Evolutionary conservation across 2,329 filamentous ascomycete genomes (phyloP).

Genomic region (Chaetomiaceae sp.): DNA sequence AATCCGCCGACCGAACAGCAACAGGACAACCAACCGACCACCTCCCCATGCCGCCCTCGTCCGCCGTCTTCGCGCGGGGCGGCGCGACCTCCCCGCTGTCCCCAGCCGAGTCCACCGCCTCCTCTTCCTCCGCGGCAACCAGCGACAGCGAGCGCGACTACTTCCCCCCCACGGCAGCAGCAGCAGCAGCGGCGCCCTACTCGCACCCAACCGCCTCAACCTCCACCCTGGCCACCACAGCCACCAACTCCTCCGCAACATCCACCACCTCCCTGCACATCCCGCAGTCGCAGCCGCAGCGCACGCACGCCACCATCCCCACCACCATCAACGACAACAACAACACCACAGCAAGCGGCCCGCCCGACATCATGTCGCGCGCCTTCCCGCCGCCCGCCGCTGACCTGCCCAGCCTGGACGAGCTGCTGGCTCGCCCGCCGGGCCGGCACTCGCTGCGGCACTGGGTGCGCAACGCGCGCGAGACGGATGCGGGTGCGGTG

Average conservation of each 20-base stretch:
- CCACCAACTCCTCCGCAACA: constrained; percentile 3
- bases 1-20: background rate
- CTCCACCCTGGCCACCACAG: constrained; percentile 1
- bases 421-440: constrained; percentile 39
- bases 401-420: constrained; percentile 34
- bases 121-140: no score
- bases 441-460: constrained; percentile 35
- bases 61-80: background rate
- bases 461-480: constrained; percentile 27
- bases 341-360: constrained; percentile 1
- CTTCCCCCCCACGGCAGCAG: background rate
- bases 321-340: no score
- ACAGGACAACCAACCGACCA: constrained; percentile 3
- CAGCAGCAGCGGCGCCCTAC: background rate
- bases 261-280: background rate
- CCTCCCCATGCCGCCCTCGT: constrained; percentile 5
- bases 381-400: constrained; percentile 36
- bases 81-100: constrained; percentile 1
- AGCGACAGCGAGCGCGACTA: constrained; percentile 7
- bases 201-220: background rate
- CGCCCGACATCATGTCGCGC: constrained; percentile 32
- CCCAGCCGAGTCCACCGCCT: constrained; percentile 4
- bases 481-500: constrained; percentile 20
- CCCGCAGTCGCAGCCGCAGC: no score
- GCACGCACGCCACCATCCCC: no score